These are phyloP conservation scores for Chaetomidium leptoderma DNA, from an alignment of 495 filamentous ascomycete species.

Conservation along the genomic window DNA sequence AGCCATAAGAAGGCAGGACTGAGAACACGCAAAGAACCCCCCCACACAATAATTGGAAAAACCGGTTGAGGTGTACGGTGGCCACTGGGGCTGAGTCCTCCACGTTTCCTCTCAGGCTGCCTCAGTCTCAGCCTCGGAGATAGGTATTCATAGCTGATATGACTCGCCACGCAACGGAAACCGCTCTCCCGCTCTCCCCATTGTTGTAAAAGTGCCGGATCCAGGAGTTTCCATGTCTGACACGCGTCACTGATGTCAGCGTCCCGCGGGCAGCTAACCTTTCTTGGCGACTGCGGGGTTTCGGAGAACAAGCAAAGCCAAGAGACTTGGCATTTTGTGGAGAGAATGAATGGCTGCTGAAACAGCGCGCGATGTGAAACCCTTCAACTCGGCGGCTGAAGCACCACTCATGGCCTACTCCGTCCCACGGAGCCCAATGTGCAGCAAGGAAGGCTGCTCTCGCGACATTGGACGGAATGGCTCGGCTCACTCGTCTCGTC, in stretches of 20 bases:
- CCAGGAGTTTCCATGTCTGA: not conserved
- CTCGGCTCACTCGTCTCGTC: no score
- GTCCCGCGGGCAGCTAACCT: not conserved
- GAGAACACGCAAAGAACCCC: not conserved
- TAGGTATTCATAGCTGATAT: no score
- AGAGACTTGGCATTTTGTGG: not conserved
- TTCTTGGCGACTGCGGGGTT: not conserved
- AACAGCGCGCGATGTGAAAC: slow-evolving; percentile 5
- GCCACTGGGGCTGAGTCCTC: not conserved
- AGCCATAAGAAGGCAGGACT: not conserved
- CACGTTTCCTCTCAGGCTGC: no score
- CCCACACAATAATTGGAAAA: no score
- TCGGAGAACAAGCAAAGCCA: no score
- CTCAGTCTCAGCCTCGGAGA: not conserved
- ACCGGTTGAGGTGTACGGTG: not conserved
- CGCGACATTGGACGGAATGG: no score
- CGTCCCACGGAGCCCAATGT: no score
- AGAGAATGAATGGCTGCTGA: not conserved
- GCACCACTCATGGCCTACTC: not conserved
- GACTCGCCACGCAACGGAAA: not conserved
- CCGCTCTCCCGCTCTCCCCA: no score
- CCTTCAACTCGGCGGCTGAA: not conserved
- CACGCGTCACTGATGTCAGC: no score
- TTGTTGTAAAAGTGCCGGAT: no score
- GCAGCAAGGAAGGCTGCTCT: no score